Conservation (phyloP, 129 eudicot genomes). For the Cynara cardunculus region DNA sequence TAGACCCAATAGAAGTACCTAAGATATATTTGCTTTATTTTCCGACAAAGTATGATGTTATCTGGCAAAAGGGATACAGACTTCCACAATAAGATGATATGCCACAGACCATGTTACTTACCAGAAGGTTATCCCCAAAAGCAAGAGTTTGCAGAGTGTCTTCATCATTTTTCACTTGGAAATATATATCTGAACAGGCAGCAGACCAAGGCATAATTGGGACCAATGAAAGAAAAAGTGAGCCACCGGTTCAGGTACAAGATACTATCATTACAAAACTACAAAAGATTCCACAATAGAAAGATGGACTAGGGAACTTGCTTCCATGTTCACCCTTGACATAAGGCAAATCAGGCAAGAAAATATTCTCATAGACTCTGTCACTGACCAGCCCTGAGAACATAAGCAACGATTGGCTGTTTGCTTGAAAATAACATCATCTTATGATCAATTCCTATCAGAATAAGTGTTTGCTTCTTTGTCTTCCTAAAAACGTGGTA, state of each 20-base stretch:
- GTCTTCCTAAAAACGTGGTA: no score
- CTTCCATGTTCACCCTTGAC: no score
- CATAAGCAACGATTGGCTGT: slow-evolving; percentile 74
- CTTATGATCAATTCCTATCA: background rate
- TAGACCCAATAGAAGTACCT: background rate
- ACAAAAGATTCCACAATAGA: no score
- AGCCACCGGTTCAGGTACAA: no score
- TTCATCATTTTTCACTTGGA: slow-evolving; percentile 81
- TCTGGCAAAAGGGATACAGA: background rate
- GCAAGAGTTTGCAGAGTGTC: slow-evolving; percentile 61
- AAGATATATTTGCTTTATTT: background rate
- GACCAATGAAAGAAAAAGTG: no score
- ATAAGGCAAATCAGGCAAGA: no score
- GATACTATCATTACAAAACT: no score
- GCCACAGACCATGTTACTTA: slow-evolving; percentile 28
- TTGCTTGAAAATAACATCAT: slow-evolving; percentile 49
- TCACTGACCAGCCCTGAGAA: no score
- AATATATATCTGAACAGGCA: slow-evolving; percentile 75
- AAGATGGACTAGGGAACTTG: no score
- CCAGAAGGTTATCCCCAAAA: slow-evolving; percentile 69
- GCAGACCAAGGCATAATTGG: no score
- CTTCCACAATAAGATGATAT: background rate
- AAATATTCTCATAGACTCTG: no score
- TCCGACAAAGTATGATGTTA: background rate
- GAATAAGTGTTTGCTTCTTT: no score